These are phyloP conservation scores for Pichia sp. DNA, from an alignment of 1,139 yeast species.

Conservation along the genomic window DNA sequence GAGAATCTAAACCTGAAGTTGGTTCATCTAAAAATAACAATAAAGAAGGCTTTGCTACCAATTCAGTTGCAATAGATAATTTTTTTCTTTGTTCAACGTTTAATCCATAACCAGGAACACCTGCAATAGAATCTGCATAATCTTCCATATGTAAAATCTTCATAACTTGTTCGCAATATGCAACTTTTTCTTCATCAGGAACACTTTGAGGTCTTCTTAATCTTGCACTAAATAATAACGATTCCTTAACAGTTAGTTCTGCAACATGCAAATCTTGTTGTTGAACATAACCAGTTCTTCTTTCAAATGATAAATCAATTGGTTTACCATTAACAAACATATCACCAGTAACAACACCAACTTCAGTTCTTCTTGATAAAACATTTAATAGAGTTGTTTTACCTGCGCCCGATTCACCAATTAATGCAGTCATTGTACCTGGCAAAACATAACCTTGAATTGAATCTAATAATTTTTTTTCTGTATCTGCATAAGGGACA, in stretches of 20 bases:
- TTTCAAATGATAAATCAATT: conserved; percentile 37
- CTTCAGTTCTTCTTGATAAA: conserved; percentile 45
- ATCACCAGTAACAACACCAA: conserved; percentile 47
- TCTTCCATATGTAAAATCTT: conserved; percentile 41
- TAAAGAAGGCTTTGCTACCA: conserved; percentile 44
- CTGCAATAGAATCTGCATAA: conserved; percentile 52
- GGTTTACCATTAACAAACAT: conserved; percentile 45
- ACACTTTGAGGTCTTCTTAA: conserved; percentile 42
- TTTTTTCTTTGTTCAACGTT: conserved; percentile 40
- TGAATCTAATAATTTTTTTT: conserved; percentile 38
- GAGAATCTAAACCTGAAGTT: conserved; percentile 48
- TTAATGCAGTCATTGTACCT: conserved; percentile 50
- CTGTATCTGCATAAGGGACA: conserved; percentile 36
- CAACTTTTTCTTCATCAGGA: conserved; percentile 39
- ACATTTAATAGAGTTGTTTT: conserved; percentile 56
- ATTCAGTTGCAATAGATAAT: conserved; percentile 45
- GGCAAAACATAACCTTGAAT: conserved; percentile 52
- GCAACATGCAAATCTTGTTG: conserved; percentile 51
- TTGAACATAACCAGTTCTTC: conserved; percentile 52
- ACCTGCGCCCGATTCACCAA: conserved; percentile 72
- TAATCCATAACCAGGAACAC: conserved; percentile 45
- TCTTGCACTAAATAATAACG: conserved; percentile 46
- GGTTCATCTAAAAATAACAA: conserved; percentile 45
- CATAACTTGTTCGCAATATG: conserved; percentile 44
- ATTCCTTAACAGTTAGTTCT: conserved; percentile 45